Evolutionary conservation across 2,329 filamentous ascomycete species (phyloP).

Genomic region (Myotisia sp.): DNA sequence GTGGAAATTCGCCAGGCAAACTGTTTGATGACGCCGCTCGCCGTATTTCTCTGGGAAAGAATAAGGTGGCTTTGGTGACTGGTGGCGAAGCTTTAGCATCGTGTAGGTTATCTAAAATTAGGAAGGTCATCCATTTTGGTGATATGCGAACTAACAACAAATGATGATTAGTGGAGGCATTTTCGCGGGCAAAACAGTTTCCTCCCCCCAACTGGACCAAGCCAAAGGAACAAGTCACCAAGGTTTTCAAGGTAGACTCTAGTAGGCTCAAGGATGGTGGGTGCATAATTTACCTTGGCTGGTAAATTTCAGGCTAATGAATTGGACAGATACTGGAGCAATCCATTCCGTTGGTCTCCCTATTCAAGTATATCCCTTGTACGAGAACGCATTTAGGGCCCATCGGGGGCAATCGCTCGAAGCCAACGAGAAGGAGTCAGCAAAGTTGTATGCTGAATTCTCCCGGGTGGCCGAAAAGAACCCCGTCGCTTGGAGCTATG

Average conservation of each 20-base stretch:
- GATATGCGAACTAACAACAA: neutral
- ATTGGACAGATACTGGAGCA: slow-evolving; percentile 38
- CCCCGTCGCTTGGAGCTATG: slow-evolving; percentile 44
- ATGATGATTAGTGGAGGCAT: slow-evolving; percentile 35
- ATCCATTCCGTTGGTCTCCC: slow-evolving; percentile 47
- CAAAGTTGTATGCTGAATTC: slow-evolving; percentile 47
- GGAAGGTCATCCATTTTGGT: slow-evolving; percentile 3
- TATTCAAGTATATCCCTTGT: slow-evolving; percentile 54
- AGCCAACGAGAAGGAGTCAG: slow-evolving; percentile 46
- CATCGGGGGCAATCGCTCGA: slow-evolving; percentile 39
- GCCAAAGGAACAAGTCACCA: slow-evolving; percentile 32
- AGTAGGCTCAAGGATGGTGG: slow-evolving; percentile 5
- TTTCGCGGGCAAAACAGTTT: slow-evolving; percentile 37
- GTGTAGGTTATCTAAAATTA: slow-evolving; percentile 17
- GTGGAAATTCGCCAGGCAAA: slow-evolving; percentile 48
- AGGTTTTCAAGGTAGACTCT: slow-evolving; percentile 35
- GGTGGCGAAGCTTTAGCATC: slow-evolving; percentile 53
- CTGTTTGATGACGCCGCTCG: slow-evolving; percentile 50
- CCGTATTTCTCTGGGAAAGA: slow-evolving; percentile 40
- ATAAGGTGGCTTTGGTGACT: slow-evolving; percentile 44
- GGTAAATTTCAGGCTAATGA: neutral
- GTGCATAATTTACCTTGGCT: too few relatives aligned
- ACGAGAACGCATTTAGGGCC: slow-evolving; percentile 50
- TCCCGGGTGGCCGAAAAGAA: slow-evolving; percentile 42
- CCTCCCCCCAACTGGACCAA: slow-evolving; percentile 48